Base-by-base conservation (phyloP, 495 filamentous ascomycete genomes). In the Xylona heveae region DNA sequence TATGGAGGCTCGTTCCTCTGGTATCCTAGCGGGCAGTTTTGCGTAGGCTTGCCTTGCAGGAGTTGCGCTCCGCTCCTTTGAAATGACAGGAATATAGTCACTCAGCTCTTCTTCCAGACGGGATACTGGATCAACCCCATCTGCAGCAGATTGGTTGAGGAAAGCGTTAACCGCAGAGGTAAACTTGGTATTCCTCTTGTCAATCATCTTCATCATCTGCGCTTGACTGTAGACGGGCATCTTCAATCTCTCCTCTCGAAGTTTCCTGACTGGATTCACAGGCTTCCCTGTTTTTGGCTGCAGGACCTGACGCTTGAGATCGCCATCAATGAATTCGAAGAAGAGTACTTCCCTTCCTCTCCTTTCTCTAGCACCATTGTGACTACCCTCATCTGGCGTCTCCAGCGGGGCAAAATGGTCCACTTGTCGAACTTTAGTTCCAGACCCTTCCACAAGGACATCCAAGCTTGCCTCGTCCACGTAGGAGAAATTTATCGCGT, bases 201-300 rank as follows among this genome's bases (percentile, higher is more conserved):
- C 83, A 43, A 97, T 95, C 40, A 93, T 48, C 31, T 59, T 62
- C 47, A 75, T 76, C 72, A 95, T 78, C 57, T 91, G 79, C 51
- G 81, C 82, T 56, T 91, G 82, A 36, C 79, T 81, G 51, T 68
- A 91, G 12, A 91, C 78, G 1, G 88, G 88, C 78, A 93, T 88
- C 53, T 79, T 90, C 46, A 94, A 41, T 33, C 83, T 70, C 42
- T 94, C 82, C 24, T 81, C 63, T 38, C 64, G 62, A 37, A 76
- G 59, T 42, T 61, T 70, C 35, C 63, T 61, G 15, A 50, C 62
- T 2, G 78, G 61, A 24, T 72, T 74, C 0, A 59, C 62, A 3
- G 71, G 58, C 43, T 82, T 75, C 5, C 75, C 76, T 3, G 74
- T 80, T 41, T 74, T 76, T 26, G 62, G 56, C 48, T 73, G 51